phyloP scores from a whole-genome alignment of 192 early-diverging fungal genomes.

The Diversispora epigaea region DNA sequence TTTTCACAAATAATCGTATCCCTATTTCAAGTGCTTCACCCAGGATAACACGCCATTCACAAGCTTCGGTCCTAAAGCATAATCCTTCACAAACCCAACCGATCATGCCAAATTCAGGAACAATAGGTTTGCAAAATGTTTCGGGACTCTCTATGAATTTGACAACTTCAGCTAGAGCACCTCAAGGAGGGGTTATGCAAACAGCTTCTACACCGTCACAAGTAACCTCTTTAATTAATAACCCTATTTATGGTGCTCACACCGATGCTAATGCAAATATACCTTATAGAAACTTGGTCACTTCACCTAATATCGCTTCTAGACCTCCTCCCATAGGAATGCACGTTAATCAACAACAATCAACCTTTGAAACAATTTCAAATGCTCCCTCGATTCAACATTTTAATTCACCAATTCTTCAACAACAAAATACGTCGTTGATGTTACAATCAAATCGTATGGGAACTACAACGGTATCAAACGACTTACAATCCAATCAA shows the following conservation, averaged over 20 bases:
- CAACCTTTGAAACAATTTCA: neutral
- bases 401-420: neutral
- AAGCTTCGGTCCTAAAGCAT: neutral
- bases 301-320: neutral
- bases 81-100: neutral
- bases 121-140: conserved; percentile 2
- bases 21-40: neutral
- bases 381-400: conserved; percentile 9
- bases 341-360: neutral
- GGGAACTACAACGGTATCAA: neutral
- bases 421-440: neutral
- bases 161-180: neutral
- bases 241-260: neutral
- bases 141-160: neutral
- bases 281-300: neutral
- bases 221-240: neutral
- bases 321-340: neutral
- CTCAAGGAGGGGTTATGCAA: conserved; percentile 9
- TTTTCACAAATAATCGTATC: neutral
- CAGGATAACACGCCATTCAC: neutral
- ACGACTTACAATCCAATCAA: conserved; percentile 1
- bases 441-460: neutral
- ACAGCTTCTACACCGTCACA: neutral
- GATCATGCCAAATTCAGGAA: conserved; percentile 7
- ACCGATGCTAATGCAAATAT: neutral